Percentiles rank a stretch among this genome's conserved stretches.
Conservation (phyloP, 108 stramenopile species). For the Stephanodiscus minutulus region DNA sequence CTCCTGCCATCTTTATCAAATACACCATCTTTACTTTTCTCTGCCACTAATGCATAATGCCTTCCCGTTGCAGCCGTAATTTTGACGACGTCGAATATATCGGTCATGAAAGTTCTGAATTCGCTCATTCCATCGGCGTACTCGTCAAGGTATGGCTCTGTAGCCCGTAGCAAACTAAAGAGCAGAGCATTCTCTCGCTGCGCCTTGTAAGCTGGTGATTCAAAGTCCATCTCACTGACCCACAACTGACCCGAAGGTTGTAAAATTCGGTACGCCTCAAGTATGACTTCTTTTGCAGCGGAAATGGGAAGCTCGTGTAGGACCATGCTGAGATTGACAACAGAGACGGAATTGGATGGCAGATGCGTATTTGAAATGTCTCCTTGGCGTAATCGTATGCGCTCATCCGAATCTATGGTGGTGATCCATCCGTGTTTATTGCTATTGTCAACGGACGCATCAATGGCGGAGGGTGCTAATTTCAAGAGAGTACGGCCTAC, state of each 20-base stretch:
- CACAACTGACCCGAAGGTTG: constrained; percentile 73
- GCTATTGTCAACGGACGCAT: not conserved
- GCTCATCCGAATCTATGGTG: constrained; percentile 54
- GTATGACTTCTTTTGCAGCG: constrained; percentile 51
- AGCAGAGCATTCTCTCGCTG: constrained; percentile 76
- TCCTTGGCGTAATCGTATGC: constrained; percentile 65
- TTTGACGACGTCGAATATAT: constrained; percentile 39
- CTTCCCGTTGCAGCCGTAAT: constrained; percentile 75
- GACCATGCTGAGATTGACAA: constrained; percentile 75
- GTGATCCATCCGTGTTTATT: constrained; percentile 63
- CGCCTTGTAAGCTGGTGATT: constrained; percentile 73
- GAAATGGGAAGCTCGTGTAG: constrained; percentile 69
- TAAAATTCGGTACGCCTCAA: constrained; percentile 66
- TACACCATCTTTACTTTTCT: constrained; percentile 39
- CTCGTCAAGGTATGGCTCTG: constrained; percentile 82
- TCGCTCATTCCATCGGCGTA: constrained; percentile 74
- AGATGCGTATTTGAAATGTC: constrained; percentile 56
- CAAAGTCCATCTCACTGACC: constrained; percentile 88
- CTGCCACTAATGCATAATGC: constrained; percentile 83
- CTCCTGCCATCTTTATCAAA: not conserved
- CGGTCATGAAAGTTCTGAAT: constrained; percentile 46
- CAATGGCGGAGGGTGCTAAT: constrained; percentile 51
- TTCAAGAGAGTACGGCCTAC: constrained; percentile 60
- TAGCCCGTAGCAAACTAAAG: constrained; percentile 72
- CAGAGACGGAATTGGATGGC: constrained; percentile 58